phyloP scores from a whole-genome alignment of 2,329 filamentous ascomycete genomes.

The Kalaharituber pfeilii region DNA sequence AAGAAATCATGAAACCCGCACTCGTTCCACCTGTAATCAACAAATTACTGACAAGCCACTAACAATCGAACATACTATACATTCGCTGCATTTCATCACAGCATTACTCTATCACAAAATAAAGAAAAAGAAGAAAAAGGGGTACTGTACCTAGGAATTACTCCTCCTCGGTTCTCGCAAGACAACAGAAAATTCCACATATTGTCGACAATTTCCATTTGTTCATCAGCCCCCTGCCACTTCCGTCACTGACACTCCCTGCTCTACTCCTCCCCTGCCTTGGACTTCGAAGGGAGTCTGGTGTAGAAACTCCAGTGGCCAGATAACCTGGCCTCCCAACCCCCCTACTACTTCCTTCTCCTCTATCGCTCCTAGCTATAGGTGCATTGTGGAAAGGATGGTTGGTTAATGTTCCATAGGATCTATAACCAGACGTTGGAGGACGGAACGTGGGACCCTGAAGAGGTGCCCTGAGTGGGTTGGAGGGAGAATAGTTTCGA shows the following conservation, averaged over 20 bases:
- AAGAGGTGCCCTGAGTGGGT: constrained; percentile 4
- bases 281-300: neutral
- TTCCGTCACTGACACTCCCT: neutral
- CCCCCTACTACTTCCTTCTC: neutral
- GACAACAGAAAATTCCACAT: neutral
- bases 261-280: neutral
- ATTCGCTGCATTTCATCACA: too few relatives aligned
- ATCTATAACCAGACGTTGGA: constrained; percentile 16
- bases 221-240: neutral
- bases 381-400: constrained; percentile 19
- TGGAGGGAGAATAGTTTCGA: constrained; percentile 1
- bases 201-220: neutral
- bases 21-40: neutral
- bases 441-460: constrained; percentile 16
- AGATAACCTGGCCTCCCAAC: neutral
- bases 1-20: neutral
- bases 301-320: neutral
- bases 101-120: too few relatives aligned
- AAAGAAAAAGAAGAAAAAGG: too few relatives aligned
- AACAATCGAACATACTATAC: too few relatives aligned
- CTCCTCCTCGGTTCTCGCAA: neutral
- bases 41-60: too few relatives aligned
- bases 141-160: too few relatives aligned
- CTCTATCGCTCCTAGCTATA: constrained; percentile 7
- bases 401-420: constrained; percentile 16